A percentile compares a stretch with the other conserved stretches of the same genome.
These are phyloP conservation scores for Chlorella sp. DNA, from an alignment of 139 green algal genomes.

Conservation along the genomic window DNA sequence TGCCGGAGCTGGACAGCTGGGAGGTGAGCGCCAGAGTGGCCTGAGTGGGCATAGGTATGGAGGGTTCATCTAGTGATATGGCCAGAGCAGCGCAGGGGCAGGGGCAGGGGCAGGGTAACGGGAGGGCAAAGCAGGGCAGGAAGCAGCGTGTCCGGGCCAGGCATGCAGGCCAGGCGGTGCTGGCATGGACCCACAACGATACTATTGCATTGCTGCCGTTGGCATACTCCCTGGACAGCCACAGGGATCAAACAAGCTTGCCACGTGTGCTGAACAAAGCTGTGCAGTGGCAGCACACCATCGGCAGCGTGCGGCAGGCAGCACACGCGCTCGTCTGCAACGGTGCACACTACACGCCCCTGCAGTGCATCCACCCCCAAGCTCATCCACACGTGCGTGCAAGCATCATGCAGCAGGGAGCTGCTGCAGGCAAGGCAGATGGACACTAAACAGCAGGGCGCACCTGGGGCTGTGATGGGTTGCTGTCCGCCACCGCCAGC, in stretches of 20 bases:
- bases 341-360: background rate
- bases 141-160: background rate
- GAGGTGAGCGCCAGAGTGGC: slow-evolving; percentile 14
- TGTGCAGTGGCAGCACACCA: background rate
- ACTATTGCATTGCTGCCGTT: background rate
- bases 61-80: background rate
- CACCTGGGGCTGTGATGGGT: slow-evolving; percentile 20
- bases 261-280: too few species aligned
- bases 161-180: background rate
- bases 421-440: background rate
- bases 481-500: slow-evolving; percentile 24
- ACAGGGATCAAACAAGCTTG: too few species aligned
- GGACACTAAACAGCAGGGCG: background rate
- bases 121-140: too few species aligned
- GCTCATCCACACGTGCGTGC: too few species aligned
- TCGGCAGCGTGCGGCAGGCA: background rate
- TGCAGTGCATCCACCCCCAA: background rate
- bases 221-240: too few species aligned
- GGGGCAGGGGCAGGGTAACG: background rate
- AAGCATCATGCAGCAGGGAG: background rate
- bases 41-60: background rate
- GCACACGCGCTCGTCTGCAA: background rate
- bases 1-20: background rate
- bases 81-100: background rate
- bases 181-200: background rate